These are phyloP conservation scores for Sporothrix variecibatus DNA, from an alignment of 2,329 filamentous ascomycete genomes.

Conservation along the genomic window DNA sequence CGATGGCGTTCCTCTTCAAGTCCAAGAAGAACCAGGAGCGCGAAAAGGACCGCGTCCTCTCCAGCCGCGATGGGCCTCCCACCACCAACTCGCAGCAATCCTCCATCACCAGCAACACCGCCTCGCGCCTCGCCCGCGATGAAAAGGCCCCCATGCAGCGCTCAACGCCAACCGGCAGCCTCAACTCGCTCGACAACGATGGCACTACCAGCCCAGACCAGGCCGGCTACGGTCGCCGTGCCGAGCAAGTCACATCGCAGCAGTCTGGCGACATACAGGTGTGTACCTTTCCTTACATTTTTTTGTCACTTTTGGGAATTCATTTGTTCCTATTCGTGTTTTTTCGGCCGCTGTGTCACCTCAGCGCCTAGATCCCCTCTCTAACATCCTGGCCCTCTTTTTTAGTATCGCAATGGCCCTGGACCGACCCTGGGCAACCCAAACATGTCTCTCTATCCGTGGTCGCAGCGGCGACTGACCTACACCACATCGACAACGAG, in stretches of 20 bases:
- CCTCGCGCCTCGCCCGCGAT: slow-evolving; percentile 50
- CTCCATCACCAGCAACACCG: slow-evolving; percentile 49
- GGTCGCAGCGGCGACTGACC: slow-evolving; percentile 86
- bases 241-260: slow-evolving; percentile 56
- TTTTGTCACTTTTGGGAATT: neutral
- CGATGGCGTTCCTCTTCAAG: slow-evolving; percentile 82
- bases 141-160: slow-evolving; percentile 60
- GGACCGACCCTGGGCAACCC: slow-evolving; percentile 53
- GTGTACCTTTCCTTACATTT: neutral
- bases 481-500: slow-evolving; percentile 80
- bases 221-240: slow-evolving; percentile 58
- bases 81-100: slow-evolving; percentile 49
- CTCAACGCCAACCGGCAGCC: slow-evolving; percentile 74
- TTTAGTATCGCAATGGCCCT: slow-evolving; percentile 58
- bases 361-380: neutral
- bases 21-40: slow-evolving; percentile 72
- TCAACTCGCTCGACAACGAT: slow-evolving; percentile 70
- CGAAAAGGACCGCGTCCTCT: slow-evolving; percentile 61
- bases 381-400: slow-evolving; percentile 3
- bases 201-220: slow-evolving; percentile 63
- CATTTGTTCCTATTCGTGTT: neutral
- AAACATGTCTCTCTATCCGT: slow-evolving; percentile 87
- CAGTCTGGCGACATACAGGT: slow-evolving; percentile 34
- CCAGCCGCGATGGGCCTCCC: slow-evolving; percentile 55
- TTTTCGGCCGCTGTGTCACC: slow-evolving; percentile 2